Base-by-base conservation (phyloP, 306 rosid species). In the Prunus fruticosa region DNA sequence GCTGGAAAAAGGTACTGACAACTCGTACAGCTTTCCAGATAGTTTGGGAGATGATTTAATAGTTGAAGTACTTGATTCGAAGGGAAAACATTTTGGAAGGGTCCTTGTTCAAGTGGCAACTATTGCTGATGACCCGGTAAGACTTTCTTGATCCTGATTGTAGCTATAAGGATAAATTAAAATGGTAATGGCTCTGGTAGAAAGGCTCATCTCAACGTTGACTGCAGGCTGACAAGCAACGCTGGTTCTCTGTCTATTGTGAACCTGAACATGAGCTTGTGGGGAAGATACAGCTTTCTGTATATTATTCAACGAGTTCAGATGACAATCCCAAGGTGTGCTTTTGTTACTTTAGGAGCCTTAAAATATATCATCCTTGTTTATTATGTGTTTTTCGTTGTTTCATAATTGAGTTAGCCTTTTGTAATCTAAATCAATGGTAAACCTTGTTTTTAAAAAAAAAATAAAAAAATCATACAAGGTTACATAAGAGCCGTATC, bases 41-140 rank as follows among this genome's bases (percentile, higher is more conserved):
- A 88, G 94, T 79, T 83, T 89, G 65, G 99, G 97, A 65, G 99
- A 96, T 86, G 98, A 96, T 83, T 85, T 96, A 46, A 80, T 91
- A 60, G 82, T 92, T 32, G 99, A 96, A 91, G 88, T 96, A 73
- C 96, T 91, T 86, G 98, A 96, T 89, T 96, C 99, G 30, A 89
- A 91, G 86, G 93, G 88, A 84, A 93, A 87, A 78, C 92, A 89
- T 81, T 82, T 92, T 47, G 99, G 99, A 27, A 90, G 89, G 3
- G 89, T 85, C 54, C 86, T 79, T 77, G 91, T 90, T 76, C 99
- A 92, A 89, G 92, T 96, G 80, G 96, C 96, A 74, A 69, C 89
- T 79, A 49, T 96, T 83, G 90, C 96, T 64, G 94, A 96, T 80
- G 89, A 92, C 75, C 93, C 96, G 57, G 99, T 96, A 89, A 86